Evolutionary conservation across 345 rosid genomes (phyloP).

Genomic region (Erucastrum elatum): DNA sequence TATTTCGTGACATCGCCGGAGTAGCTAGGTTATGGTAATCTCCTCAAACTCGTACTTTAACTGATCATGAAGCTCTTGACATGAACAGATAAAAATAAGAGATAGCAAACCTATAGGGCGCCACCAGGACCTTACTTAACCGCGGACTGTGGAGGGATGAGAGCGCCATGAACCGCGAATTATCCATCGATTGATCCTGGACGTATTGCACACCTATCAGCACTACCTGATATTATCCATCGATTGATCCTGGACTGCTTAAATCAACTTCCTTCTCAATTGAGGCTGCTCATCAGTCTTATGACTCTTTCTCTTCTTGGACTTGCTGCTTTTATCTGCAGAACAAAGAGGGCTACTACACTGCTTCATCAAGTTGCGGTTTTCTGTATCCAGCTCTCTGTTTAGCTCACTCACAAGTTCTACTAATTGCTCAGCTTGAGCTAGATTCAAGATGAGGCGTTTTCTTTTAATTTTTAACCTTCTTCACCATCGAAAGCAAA

Average conservation of each 20-base stretch:
- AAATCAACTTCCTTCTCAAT: too few species aligned
- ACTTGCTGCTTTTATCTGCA: conserved; percentile 6
- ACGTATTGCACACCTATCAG: background rate
- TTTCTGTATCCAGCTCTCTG: conserved; percentile 30
- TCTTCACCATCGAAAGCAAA: background rate
- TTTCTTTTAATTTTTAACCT: conserved; percentile 24
- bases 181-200: too few species aligned
- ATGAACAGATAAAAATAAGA: background rate
- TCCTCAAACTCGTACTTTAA: background rate
- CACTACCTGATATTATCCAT: background rate
- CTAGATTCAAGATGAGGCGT: conserved; percentile 27
- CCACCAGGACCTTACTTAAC: background rate
- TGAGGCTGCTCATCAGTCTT: conserved; percentile 27
- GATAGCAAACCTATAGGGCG: background rate
- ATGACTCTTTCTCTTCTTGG: conserved; percentile 33
- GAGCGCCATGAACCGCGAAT: too few species aligned
- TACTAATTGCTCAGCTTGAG: conserved; percentile 38
- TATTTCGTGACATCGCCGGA: background rate
- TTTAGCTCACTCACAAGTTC: conserved; percentile 32
- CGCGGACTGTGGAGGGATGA: background rate
- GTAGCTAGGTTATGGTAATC: background rate
- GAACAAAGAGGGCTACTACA: conserved; percentile 18
- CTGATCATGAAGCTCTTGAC: background rate
- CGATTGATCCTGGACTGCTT: background rate
- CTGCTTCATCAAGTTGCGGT: conserved; percentile 32